These are phyloP conservation scores for Sonneratia alba DNA, from an alignment of 345 rosid genomes.

Conservation along the genomic window DNA sequence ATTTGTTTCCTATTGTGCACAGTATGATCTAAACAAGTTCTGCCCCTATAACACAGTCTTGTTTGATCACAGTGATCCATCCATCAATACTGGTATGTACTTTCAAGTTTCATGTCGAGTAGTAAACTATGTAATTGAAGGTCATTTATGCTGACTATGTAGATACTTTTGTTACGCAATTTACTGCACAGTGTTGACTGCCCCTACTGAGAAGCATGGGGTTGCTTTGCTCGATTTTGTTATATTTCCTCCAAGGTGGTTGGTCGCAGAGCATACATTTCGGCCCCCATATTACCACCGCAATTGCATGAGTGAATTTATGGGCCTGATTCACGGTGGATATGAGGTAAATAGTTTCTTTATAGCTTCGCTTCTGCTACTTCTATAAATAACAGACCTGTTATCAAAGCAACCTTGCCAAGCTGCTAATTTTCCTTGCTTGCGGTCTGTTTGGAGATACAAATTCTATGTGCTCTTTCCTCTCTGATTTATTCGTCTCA, in stretches of 20 bases:
- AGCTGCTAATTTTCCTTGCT: not conserved
- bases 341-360: constrained; percentile 54
- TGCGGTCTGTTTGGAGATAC: not conserved
- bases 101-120: not conserved
- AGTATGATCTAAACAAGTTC: constrained; percentile 87
- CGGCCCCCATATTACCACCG: constrained; percentile 96
- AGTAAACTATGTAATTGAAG: not conserved
- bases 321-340: constrained; percentile 87
- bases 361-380: not conserved
- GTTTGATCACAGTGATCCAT: constrained; percentile 87
- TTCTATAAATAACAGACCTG: not conserved
- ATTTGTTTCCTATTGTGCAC: constrained; percentile 13
- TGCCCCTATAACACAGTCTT: constrained; percentile 94
- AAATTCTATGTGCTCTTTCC: not conserved
- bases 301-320: constrained; percentile 98
- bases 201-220: constrained; percentile 95
- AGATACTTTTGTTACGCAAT: not conserved
- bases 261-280: constrained; percentile 95
- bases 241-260: constrained; percentile 91
- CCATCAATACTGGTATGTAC: constrained; percentile 70
- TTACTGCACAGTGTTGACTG: constrained; percentile 70
- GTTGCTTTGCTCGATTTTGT: constrained; percentile 95
- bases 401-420: not conserved
- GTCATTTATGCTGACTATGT: not conserved
- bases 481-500: not conserved